Evolutionary conservation across 1,284 basidiomycete genomes (phyloP).

Genomic region (Phylloboletellus chloephorus): DNA sequence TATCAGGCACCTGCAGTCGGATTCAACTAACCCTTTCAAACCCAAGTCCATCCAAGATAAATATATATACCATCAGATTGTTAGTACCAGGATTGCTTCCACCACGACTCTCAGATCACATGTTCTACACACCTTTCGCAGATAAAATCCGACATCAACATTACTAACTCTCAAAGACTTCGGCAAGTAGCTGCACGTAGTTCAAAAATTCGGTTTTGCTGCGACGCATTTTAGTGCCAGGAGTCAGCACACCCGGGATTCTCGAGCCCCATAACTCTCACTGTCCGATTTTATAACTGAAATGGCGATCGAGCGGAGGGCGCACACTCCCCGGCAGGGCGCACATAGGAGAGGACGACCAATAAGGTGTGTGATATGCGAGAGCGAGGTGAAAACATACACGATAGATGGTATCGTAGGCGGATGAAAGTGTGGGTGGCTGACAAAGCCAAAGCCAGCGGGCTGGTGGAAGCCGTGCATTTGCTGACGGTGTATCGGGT

Average conservation of each 20-base stretch:
- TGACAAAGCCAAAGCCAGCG: conserved; percentile 9
- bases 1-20: too few species aligned
- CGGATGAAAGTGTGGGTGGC: conserved; percentile 13
- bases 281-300: conserved; percentile 36
- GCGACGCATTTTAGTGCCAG: neutral
- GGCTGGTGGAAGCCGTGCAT: conserved; percentile 18
- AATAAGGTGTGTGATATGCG: conserved; percentile 32
- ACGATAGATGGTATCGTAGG: conserved; percentile 33
- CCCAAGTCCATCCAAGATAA: too few species aligned
- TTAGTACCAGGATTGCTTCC: too few species aligned
- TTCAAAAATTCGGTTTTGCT: conserved; percentile 30
- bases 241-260: conserved; percentile 1
- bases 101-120: too few species aligned
- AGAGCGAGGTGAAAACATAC: conserved; percentile 36
- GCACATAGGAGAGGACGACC: conserved; percentile 33
- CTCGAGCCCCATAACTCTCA: conserved; percentile 19
- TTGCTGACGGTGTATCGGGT: conserved; percentile 16
- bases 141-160: neutral
- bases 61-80: too few species aligned
- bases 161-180: conserved; percentile 25
- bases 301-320: conserved; percentile 29
- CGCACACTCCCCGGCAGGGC: conserved; percentile 18
- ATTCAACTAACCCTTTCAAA: too few species aligned
- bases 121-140: neutral
- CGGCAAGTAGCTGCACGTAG: conserved; percentile 28